Percentiles rank a stretch among this genome's conserved stretches.
Conservation (phyloP, 2,329 filamentous ascomycete species). For the Colletotrichum sp. region DNA sequence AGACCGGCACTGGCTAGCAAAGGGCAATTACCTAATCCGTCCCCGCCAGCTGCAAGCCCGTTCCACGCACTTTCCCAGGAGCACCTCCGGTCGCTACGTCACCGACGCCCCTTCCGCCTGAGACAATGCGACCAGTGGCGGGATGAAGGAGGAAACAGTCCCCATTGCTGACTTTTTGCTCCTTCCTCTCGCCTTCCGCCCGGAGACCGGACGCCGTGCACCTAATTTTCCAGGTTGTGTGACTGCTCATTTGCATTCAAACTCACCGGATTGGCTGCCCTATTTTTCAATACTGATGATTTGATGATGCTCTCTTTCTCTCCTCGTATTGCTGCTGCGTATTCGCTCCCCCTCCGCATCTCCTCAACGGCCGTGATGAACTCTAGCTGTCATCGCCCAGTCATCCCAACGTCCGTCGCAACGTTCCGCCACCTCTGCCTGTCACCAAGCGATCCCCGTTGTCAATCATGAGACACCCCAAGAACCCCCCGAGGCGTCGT, state of each 20-base stretch:
- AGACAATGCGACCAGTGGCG: background rate
- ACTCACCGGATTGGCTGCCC: background rate
- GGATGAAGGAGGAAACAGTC: background rate
- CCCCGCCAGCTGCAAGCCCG: background rate
- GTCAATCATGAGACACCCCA: background rate
- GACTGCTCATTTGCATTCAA: background rate
- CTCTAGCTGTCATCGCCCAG: background rate
- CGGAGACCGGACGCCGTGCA: background rate
- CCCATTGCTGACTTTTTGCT: background rate
- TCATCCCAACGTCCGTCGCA: background rate
- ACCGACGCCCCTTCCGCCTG: background rate
- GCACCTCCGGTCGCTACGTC: background rate
- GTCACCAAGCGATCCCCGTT: background rate
- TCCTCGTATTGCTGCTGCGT: background rate
- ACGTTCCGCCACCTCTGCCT: background rate
- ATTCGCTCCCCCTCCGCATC: background rate
- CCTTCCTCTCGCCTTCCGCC: background rate
- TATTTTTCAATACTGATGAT: background rate
- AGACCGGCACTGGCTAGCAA: background rate
- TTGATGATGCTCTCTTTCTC: background rate
- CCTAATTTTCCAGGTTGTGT: background rate
- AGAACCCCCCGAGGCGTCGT: background rate
- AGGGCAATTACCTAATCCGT: conserved; percentile 3
- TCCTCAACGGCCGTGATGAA: background rate
- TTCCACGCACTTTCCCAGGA: background rate